A percentile compares a stretch with the other conserved stretches of the same genome.
phyloP scores from a whole-genome alignment of 2,329 filamentous ascomycete species.

The Epichloe scottii region DNA sequence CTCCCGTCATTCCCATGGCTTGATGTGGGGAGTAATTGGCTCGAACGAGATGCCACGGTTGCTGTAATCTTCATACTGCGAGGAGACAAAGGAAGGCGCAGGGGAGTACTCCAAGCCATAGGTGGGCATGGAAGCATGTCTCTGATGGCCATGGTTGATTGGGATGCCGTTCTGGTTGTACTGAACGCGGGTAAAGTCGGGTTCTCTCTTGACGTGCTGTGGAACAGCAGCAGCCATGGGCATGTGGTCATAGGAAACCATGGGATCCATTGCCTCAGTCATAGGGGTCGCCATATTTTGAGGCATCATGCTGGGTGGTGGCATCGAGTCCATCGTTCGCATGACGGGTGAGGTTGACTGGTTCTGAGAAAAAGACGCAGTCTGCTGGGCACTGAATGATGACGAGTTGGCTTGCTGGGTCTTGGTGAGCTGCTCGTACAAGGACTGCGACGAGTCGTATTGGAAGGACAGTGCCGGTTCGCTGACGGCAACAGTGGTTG shows the following conservation, averaged over 20 bases:
- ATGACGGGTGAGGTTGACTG: conserved; percentile 82
- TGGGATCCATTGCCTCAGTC: conserved; percentile 55
- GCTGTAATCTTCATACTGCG: conserved; percentile 96
- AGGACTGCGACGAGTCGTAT: conserved; percentile 96
- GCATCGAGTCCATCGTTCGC: conserved; percentile 87
- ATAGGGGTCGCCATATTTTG: conserved; percentile 41
- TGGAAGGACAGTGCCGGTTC: conserved; percentile 97
- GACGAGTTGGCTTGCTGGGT: conserved; percentile 97
- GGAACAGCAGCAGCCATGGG: conserved; percentile 56
- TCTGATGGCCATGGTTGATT: conserved; percentile 70
- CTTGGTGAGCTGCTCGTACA: conserved; percentile 98
- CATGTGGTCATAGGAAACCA: conserved; percentile 58
- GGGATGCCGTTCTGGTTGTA: conserved; percentile 90
- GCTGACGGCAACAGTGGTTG: conserved; percentile 90
- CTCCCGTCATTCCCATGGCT: conserved; percentile 63
- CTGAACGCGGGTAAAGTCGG: conserved; percentile 68
- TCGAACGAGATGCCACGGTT: conserved; percentile 93
- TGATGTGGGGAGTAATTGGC: conserved; percentile 95
- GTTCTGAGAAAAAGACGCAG: conserved; percentile 52
- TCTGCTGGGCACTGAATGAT: conserved; percentile 74
- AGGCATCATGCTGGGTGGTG: conserved; percentile 70
- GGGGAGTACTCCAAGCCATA: conserved; percentile 94
- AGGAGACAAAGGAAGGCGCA: conserved; percentile 95
- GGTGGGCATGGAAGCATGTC: conserved; percentile 96
- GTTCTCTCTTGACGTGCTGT: conserved; percentile 77